Percentiles rank a stretch among this genome's conserved stretches.
Conservation (phyloP, 208 protist genomes). For the Phytomonas serpens region DNA sequence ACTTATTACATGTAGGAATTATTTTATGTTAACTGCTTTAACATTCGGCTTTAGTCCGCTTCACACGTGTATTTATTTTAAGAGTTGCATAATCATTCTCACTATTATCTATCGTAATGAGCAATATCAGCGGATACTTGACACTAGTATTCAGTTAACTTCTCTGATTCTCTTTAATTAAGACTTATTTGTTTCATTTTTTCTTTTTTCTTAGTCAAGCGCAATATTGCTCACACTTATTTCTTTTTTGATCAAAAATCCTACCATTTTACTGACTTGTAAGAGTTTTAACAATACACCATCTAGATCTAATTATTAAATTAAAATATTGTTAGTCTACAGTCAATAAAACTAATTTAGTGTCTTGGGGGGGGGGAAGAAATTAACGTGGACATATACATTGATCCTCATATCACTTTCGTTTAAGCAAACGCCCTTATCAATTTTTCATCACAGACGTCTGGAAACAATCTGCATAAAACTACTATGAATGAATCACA, state of each 20-base stretch:
- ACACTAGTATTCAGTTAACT: neutral
- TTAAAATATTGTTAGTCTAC: neutral
- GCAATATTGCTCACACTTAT: constrained; percentile 17
- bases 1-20: too few species aligned
- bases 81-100: neutral
- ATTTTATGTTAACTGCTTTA: constrained; percentile 12
- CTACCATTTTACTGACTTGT: neutral
- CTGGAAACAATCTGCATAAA: neutral
- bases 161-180: neutral
- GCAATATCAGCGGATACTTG: neutral
- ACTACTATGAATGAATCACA: constrained; percentile 6
- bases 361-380: neutral
- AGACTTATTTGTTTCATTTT: constrained; percentile 5
- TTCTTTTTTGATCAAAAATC: constrained; percentile 2
- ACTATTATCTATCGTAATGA: constrained; percentile 9
- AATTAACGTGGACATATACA: neutral
- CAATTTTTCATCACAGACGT: neutral
- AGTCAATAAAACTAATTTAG: neutral
- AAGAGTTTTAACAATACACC: neutral
- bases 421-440: neutral
- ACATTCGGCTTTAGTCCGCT: neutral
- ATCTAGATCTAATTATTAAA: neutral
- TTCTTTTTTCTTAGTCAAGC: constrained; percentile 10
- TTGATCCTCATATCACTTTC: neutral
- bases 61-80: neutral